Evolutionary conservation across 1,139 yeast species (phyloP).

Genomic region (Geotrichum cucujoidarum): DNA sequence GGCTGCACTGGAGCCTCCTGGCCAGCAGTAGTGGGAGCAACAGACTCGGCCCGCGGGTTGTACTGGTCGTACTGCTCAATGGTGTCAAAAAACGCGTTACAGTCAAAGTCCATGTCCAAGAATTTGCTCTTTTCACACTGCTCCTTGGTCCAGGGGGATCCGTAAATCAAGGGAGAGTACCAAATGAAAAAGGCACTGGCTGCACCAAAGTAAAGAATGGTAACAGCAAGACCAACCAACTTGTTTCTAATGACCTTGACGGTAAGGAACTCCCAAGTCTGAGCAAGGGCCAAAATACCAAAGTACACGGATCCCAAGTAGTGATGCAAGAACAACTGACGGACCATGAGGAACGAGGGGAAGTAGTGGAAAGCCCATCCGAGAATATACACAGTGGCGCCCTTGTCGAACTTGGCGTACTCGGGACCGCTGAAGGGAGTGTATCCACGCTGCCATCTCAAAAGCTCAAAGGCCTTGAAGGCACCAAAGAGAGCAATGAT

Average conservation of each 20-base stretch:
- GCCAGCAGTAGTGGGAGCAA: conserved; percentile 3
- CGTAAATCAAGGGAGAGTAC: conserved; percentile 76
- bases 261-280: conserved; percentile 62
- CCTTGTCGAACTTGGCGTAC: conserved; percentile 66
- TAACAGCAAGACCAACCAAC: conserved; percentile 42
- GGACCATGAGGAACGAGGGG: conserved; percentile 90
- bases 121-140: conserved; percentile 61
- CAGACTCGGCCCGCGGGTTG: background rate
- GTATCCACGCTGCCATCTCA: conserved; percentile 67
- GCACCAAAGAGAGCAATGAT: conserved; percentile 51
- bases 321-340: conserved; percentile 91
- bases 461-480: conserved; percentile 50
- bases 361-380: conserved; percentile 84
- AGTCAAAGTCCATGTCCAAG: conserved; percentile 74
- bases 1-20: background rate
- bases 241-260: conserved; percentile 40
- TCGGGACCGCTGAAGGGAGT: conserved; percentile 45
- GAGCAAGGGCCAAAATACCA: conserved; percentile 80
- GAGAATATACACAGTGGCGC: conserved; percentile 58
- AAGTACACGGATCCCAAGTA: conserved; percentile 88
- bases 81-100: conserved; percentile 50
- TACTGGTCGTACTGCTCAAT: conserved; percentile 29
- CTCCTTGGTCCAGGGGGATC: conserved; percentile 69
- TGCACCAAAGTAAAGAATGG: conserved; percentile 47
- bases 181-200: conserved; percentile 54